A percentile compares a stretch with the other conserved stretches of the same genome.
Evolutionary conservation across 2,329 filamentous ascomycete species (phyloP).

Genomic region (Venturia aucupariae): DNA sequence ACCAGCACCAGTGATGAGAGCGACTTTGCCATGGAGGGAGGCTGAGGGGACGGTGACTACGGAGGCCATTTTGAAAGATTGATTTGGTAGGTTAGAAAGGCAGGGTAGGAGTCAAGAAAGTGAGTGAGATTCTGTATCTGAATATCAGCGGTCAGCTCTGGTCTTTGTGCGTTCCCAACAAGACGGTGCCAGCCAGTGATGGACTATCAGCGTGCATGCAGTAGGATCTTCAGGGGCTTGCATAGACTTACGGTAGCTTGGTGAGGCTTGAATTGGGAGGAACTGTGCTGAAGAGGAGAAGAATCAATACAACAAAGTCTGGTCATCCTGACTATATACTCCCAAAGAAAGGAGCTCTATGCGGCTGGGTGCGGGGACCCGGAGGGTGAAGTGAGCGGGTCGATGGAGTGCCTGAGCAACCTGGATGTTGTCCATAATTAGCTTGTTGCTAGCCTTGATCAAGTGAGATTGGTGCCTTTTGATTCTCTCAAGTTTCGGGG

Average conservation of each 20-base stretch:
- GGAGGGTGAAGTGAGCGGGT: background rate
- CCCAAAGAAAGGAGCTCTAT: background rate
- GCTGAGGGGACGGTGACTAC: conserved; percentile 36
- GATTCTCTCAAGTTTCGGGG: background rate
- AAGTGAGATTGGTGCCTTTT: background rate
- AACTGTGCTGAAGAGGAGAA: background rate
- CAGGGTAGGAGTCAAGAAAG: background rate
- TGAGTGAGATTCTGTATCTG: background rate
- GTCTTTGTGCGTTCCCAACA: conserved; percentile 3
- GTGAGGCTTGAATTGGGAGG: background rate
- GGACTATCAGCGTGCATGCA: conserved; percentile 3
- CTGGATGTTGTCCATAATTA: background rate
- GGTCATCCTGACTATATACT: conserved; percentile 7
- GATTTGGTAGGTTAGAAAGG: background rate
- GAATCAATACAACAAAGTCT: background rate
- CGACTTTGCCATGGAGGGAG: conserved; percentile 43
- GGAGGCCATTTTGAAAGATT: conserved; percentile 21
- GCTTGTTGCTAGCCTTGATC: background rate
- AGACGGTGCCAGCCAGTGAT: background rate
- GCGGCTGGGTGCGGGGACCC: conserved; percentile 1
- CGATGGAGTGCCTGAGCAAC: background rate
- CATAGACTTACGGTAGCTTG: conserved; percentile 4
- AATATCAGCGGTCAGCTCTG: background rate
- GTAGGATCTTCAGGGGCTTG: conserved; percentile 3
- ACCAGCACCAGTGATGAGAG: conserved; percentile 54